Evolutionary conservation across 2,329 filamentous ascomycete genomes (phyloP).

Genomic region (Bipolaris oryzae): DNA sequence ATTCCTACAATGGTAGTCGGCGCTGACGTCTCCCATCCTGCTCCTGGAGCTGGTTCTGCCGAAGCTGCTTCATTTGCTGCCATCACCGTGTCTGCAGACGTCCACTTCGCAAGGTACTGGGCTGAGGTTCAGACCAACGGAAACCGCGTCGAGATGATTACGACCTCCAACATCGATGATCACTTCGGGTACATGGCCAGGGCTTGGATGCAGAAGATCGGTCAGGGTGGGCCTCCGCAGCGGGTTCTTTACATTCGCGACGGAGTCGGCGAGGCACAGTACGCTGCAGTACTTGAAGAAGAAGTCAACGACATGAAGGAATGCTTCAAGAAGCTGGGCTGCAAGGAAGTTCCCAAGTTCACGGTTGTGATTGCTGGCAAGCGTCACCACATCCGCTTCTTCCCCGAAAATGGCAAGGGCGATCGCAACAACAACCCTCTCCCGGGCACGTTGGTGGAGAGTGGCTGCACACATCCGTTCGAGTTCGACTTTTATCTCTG

Average conservation of each 20-base stretch:
- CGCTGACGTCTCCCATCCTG: constrained; percentile 85
- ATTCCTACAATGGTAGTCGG: constrained; percentile 79
- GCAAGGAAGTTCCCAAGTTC: constrained; percentile 64
- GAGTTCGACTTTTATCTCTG: constrained; percentile 86
- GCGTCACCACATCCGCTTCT: constrained; percentile 88
- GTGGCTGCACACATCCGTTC: constrained; percentile 86
- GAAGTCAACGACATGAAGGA: constrained; percentile 76
- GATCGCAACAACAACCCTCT: constrained; percentile 83
- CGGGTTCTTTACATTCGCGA: constrained; percentile 93
- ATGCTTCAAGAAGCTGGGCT: constrained; percentile 55
- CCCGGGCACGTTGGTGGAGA: constrained; percentile 86
- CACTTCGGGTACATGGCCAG: constrained; percentile 69
- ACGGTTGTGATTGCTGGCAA: constrained; percentile 90
- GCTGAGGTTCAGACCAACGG: constrained; percentile 85
- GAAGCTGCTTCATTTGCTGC: constrained; percentile 77
- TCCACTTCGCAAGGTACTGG: constrained; percentile 72
- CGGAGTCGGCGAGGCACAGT: constrained; percentile 85
- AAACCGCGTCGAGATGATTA: constrained; percentile 78
- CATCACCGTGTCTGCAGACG: constrained; percentile 81
- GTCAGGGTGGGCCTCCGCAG: constrained; percentile 63
- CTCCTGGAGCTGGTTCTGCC: constrained; percentile 59
- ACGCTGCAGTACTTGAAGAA: constrained; percentile 75
- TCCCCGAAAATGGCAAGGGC: constrained; percentile 67
- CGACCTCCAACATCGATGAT: constrained; percentile 65
- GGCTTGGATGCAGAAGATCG: constrained; percentile 66